Conservation (phyloP, 2,329 filamentous ascomycete genomes). For the Didymella lethalis region DNA sequence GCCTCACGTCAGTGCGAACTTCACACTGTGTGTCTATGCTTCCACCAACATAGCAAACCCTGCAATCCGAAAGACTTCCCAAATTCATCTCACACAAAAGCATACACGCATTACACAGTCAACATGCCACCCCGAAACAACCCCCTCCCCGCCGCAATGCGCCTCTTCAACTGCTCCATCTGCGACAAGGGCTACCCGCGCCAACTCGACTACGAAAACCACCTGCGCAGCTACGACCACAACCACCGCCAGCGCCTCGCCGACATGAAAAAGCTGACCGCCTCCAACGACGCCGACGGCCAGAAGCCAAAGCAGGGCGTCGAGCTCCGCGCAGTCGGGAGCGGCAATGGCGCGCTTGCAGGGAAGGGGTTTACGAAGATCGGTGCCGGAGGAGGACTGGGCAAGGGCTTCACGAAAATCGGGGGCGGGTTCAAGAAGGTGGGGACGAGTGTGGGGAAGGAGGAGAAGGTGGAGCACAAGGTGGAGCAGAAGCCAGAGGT, state of each 20-base stretch:
- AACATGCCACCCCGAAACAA: slow-evolving; percentile 48
- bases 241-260: slow-evolving; percentile 77
- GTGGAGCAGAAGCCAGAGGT: slow-evolving; percentile 12
- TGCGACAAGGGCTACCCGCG: slow-evolving; percentile 93
- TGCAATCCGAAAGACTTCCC: too few species aligned
- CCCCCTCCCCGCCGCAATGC: slow-evolving; percentile 54
- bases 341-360: slow-evolving; percentile 31
- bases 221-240: slow-evolving; percentile 94
- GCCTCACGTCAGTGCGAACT: background rate
- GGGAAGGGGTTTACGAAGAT: slow-evolving; percentile 40
- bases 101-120: slow-evolving; percentile 27
- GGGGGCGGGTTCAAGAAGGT: slow-evolving; percentile 73
- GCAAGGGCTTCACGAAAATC: slow-evolving; percentile 18
- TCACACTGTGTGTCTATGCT: background rate
- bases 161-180: slow-evolving; percentile 64
- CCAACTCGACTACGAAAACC: slow-evolving; percentile 95
- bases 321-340: slow-evolving; percentile 36
- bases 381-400: slow-evolving; percentile 25
- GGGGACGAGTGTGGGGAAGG: slow-evolving; percentile 54
- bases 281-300: slow-evolving; percentile 36
- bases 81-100: background rate
- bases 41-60: background rate
- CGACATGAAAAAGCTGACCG: slow-evolving; percentile 76
- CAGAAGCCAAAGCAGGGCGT: slow-evolving; percentile 31
- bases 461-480: background rate